Evolutionary conservation across 2,329 filamentous ascomycete species (phyloP).

Genomic region (Scedosporium apiospermum): DNA sequence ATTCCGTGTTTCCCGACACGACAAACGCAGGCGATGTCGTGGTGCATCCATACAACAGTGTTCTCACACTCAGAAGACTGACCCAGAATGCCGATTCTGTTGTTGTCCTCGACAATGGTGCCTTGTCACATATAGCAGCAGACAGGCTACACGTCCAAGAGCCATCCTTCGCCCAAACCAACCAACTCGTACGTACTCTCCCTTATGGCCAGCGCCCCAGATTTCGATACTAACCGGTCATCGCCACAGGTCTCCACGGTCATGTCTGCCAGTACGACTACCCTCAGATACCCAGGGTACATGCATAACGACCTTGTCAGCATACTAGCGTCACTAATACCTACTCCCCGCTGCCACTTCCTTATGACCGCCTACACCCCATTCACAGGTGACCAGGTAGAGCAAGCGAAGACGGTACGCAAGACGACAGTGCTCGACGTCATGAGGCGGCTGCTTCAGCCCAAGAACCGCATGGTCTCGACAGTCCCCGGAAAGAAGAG

Average conservation of each 20-base stretch:
- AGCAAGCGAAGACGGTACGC: conserved; percentile 92
- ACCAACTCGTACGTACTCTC: conserved; percentile 62
- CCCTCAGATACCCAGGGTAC: conserved; percentile 92
- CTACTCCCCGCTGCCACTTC: conserved; percentile 94
- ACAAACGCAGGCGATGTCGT: conserved; percentile 83
- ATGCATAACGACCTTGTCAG: conserved; percentile 99
- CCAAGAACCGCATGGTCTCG: conserved; percentile 98
- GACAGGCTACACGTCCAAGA: conserved; percentile 92
- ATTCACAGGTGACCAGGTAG: conserved; percentile 91
- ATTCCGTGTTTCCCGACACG: conserved; percentile 95
- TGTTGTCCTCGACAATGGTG: conserved; percentile 93
- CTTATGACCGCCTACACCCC: conserved; percentile 97
- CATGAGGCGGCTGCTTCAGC: conserved; percentile 89
- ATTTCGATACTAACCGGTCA: conserved; percentile 5
- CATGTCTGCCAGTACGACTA: conserved; percentile 97
- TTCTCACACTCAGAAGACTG: conserved; percentile 81
- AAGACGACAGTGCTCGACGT: conserved; percentile 98
- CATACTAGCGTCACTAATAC: conserved; percentile 91
- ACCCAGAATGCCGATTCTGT: conserved; percentile 97
- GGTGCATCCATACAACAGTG: conserved; percentile 95
- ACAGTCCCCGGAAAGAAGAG: conserved; percentile 92
- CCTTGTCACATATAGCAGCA: conserved; percentile 84
- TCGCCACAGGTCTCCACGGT: conserved; percentile 70
- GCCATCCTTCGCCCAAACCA: conserved; percentile 94
- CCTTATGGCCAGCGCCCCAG: background rate